phyloP scores from a whole-genome alignment of 169 alveolate genomes.

The Babesia divergens region DNA sequence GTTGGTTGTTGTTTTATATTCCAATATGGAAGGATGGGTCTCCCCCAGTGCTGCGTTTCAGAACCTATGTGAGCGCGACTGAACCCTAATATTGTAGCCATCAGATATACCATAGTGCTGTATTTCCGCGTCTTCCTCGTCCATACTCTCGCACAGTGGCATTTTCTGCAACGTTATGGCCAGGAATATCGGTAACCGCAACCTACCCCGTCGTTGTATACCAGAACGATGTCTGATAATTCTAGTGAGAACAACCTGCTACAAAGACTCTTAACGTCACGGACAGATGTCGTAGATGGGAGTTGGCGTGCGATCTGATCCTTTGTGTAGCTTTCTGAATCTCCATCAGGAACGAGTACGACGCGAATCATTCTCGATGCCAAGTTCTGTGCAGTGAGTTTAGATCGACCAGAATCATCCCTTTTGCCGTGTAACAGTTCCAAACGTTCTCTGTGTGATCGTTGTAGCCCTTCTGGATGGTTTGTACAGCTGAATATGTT shows the following conservation, averaged over 20 bases:
- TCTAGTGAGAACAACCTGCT: constrained; percentile 19
- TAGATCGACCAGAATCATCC: neutral
- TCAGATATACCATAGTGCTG: constrained; percentile 38
- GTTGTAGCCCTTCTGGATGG: neutral
- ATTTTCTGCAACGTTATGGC: constrained; percentile 13
- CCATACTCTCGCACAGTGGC: constrained; percentile 59
- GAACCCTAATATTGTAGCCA: constrained; percentile 44
- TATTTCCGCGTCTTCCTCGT: constrained; percentile 35
- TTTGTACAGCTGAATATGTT: neutral
- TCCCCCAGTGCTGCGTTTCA: neutral
- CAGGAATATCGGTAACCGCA: neutral
- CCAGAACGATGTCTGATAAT: constrained; percentile 22
- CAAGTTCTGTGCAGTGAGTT: neutral
- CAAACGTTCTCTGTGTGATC: constrained; percentile 4
- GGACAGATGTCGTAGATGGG: constrained; percentile 28
- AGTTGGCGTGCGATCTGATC: constrained; percentile 8
- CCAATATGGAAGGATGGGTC: neutral
- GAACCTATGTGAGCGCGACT: neutral
- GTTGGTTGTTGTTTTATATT: neutral
- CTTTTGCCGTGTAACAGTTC: constrained; percentile 24
- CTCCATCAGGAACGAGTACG: constrained; percentile 54
- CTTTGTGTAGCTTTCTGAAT: constrained; percentile 33
- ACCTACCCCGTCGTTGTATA: constrained; percentile 58
- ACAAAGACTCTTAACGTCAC: constrained; percentile 51
- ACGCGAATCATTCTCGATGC: constrained; percentile 2